Base-by-base conservation (phyloP, 179 eudicot species). In the Spinacia oleracea region DNA sequence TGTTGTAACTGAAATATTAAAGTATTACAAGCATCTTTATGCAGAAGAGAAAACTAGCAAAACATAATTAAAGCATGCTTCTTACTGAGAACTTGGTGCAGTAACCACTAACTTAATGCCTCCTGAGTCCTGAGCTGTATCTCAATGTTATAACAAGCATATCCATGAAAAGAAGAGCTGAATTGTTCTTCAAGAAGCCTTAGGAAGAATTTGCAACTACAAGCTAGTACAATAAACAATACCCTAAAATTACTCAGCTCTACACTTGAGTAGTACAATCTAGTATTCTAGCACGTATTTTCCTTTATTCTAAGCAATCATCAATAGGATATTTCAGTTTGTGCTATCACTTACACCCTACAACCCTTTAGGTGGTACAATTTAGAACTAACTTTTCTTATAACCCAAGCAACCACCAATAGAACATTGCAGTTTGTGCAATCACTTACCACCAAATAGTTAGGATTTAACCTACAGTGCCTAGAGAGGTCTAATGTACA, bases 91-190 rank as follows among this genome's bases (percentile, higher is more conserved):
- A 60, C 34, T 60, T 0, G 20, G 66, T 27, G 66, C 29, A 29
- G 1, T 35, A 60, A 12, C 27, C 34, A 12, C 35, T 35, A 60
- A 60, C 1, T 29, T 12, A 48, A 48, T 0, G n/a, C n/a, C n/a
- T 43, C 43, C 23, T 7, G 11, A 65, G 40, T 65, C 1, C 40
- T 63, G 42, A 63, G 21, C 18, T 67, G 2, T 67, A 40, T 67
- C 71, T n/a, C 71, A 67, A 21, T 38, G 32, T 64, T 32, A 18
- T 9, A 64, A 32, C 68, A 16, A 31, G 68, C 68, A 64, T 63
- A 27, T 64, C 9, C 68, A 64, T 64, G n/a, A 32, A 64, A 21
- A 31, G 31, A 56, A n/a, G 62, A 56, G 29, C n/a, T 63, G 3
- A 29, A 63, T 29, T 35, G 12, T 29, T 63, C 10, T 12, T 29